These are phyloP conservation scores for Lentinula edodes DNA, from an alignment of 768 basidiomycete species.

Conservation along the genomic window DNA sequence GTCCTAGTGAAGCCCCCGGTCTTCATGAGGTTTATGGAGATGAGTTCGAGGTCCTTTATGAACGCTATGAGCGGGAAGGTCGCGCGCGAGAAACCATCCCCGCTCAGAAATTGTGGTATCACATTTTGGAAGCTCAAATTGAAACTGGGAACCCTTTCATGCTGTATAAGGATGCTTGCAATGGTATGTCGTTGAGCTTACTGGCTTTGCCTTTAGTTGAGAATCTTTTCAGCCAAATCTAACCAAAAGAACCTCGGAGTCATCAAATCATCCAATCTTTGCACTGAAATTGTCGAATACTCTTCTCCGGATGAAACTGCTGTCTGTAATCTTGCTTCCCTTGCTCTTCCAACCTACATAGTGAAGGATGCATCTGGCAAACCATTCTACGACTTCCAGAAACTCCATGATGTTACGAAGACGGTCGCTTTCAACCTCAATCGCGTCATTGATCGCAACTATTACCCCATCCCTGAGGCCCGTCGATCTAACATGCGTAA, in stretches of 20 bases:
- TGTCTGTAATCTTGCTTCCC: constrained; percentile 97
- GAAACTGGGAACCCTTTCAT: constrained; percentile 99
- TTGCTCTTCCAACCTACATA: constrained; percentile 92
- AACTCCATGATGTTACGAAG: constrained; percentile 90
- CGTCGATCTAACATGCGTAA: constrained; percentile 93
- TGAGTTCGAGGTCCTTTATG: constrained; percentile 84
- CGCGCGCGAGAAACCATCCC: constrained; percentile 78
- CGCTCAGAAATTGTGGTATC: constrained; percentile 99
- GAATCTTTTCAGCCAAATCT: constrained; percentile 67
- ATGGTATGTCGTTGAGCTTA: constrained; percentile 47
- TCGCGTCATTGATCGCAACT: constrained; percentile 90
- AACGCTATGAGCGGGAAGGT: constrained; percentile 86
- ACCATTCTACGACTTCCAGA: constrained; percentile 85
- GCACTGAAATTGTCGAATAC: constrained; percentile 99
- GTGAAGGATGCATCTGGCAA: constrained; percentile 20
- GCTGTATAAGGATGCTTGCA: constrained; percentile 96
- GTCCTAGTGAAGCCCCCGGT: constrained; percentile 92
- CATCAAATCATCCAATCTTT: constrained; percentile 98
- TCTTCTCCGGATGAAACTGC: constrained; percentile 96
- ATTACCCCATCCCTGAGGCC: constrained; percentile 91
- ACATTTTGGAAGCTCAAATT: constrained; percentile 92
- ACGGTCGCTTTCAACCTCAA: constrained; percentile 93
- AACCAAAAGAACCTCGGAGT: constrained; percentile 98
- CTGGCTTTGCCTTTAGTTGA: neutral
- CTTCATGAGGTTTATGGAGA: constrained; percentile 84